These are phyloP conservation scores for Candida andamanensis DNA, from an alignment of 805 yeast genomes.

Conservation along the genomic window DNA sequence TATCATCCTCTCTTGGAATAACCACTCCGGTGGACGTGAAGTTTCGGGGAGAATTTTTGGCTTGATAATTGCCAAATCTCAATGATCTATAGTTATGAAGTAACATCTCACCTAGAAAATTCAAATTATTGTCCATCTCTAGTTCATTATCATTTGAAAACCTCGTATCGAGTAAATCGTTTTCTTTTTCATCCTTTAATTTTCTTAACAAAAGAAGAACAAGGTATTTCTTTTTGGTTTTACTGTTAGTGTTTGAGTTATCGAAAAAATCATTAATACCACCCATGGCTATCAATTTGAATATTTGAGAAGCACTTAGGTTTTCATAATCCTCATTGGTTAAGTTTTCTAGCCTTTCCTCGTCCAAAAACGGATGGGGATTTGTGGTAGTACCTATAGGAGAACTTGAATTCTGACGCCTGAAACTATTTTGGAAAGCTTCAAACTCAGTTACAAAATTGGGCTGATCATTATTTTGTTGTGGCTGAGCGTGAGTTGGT, in stretches of 20 bases:
- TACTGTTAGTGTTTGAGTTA: conserved; percentile 16
- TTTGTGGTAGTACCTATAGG: conserved; percentile 4
- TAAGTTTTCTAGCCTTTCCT: conserved; percentile 18
- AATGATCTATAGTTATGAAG: conserved; percentile 28
- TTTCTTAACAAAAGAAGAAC: conserved; percentile 33
- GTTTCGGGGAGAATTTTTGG: conserved; percentile 31
- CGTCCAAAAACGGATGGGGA: conserved; percentile 15
- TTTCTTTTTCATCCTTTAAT: conserved; percentile 32
- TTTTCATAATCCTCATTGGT: conserved; percentile 38
- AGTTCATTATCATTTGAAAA: conserved; percentile 27
- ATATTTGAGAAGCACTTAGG: conserved; percentile 31
- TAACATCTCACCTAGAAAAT: conserved; percentile 36
- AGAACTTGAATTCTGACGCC: conserved; percentile 7
- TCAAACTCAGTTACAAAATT: conserved; percentile 11
- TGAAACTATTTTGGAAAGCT: conserved; percentile 10
- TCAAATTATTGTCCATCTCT: conserved; percentile 39
- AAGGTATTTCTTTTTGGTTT: conserved; percentile 31
- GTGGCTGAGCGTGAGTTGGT: neutral
- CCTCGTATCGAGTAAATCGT: conserved; percentile 28
- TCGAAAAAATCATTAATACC: conserved; percentile 7
- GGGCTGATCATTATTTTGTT: neutral
- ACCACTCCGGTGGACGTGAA: conserved; percentile 59
- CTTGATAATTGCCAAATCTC: conserved; percentile 14
- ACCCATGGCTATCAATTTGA: conserved; percentile 30
- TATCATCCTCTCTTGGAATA: conserved; percentile 90